Evolutionary conservation across 208 protist species (phyloP), one percentile per base, ranked within the genome.

Genomic region (Trypanosoma rangeli): DNA sequence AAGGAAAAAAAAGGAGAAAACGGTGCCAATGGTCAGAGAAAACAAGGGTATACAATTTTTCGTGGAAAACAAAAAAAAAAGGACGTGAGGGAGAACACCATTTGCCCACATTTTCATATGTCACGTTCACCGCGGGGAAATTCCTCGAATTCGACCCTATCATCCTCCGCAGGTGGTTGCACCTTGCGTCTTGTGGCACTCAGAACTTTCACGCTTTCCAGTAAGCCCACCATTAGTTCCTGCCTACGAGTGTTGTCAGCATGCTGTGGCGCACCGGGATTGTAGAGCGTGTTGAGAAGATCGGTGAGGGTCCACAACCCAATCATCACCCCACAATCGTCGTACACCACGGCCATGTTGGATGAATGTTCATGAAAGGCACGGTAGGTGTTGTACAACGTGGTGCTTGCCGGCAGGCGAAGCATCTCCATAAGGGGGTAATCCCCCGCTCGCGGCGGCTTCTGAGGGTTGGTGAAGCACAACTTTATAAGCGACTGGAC

Each of bases 401-500:
- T 82, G 24, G 79, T 66, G 26, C 61, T 79, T 72, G 76, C 70
- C 0, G 83, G 82, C 48, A 93, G 64, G 3, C 80, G 78, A 64
- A 93, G 62, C 35, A 89, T 79, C 56, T 90, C 87, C 13, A 74
- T 76, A 35, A 93, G 80, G 5, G 80, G 85, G 72, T 87, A 90
- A 22, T 89, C 80, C 67, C 87, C 78, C 20, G 85, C 83, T 42
- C 86, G 78, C 44, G 83, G 85, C 3, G 85, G 75, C 1, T 79
- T 78, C 62, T 79, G 59, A 4, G 83, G 83, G 24, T 79, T 74
- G 35, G 73, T 71, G 64, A 84, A 90, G 73, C 82, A 82, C 22
- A 95, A 64, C n/a, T 65, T 74, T 5, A 96, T 75, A 12, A 98
- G 83, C 12, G 81, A 87, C 55, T 97, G 94, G 15, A 93, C 82